Evolutionary conservation across 176 grass and related monocot species (phyloP), one percentile per base, ranked within the genome.

Genomic region (Zoysia pacifica): DNA sequence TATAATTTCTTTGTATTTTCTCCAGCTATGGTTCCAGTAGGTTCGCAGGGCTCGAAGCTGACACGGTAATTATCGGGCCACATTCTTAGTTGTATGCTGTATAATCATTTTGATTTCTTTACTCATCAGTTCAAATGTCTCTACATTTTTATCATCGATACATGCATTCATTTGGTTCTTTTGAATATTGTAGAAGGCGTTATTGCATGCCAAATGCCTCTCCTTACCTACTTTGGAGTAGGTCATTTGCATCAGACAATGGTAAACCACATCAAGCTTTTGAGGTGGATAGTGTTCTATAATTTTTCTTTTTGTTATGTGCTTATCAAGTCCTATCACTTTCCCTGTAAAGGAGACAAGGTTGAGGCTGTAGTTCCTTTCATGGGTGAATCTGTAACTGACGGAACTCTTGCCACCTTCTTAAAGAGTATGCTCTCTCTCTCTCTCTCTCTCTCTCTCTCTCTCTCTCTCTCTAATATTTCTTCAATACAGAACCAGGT

Each of bases 361-460:
- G 66, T 93, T 40, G 93, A 99, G 42, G 96, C 90, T 82, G 96
- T 95, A 73, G 96, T 99, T 18, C 96, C 96, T 49, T 99, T 86
- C 79, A 99, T 99, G 96, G 96, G 96, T 82, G 96, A 99, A 93
- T 99, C 96, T 83, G 93, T 99, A 83, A 93, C 96, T 67, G 96
- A 99, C 82, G 96, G 96, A 91, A 99, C 96, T 55, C 82, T 99
- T 71, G 96, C 90, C 15, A 95, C 74, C 75, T 99, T 95, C 75
- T 83, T 99, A 62, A 95, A 93, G 79, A 99, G 96, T 99, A 91
- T 81, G 86, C 28, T 59, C 13, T 37, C 54, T 48, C 46, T 12
- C 59, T 15, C 43, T 2, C 55, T 1, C 54, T 3, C 62, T 3
- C 69, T 4, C 41, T 11, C 42, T 5, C 53, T 1, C 45, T 5